Base-by-base conservation (phyloP, 2,329 filamentous ascomycete genomes). In the Sclerotinia nivalis region DNA sequence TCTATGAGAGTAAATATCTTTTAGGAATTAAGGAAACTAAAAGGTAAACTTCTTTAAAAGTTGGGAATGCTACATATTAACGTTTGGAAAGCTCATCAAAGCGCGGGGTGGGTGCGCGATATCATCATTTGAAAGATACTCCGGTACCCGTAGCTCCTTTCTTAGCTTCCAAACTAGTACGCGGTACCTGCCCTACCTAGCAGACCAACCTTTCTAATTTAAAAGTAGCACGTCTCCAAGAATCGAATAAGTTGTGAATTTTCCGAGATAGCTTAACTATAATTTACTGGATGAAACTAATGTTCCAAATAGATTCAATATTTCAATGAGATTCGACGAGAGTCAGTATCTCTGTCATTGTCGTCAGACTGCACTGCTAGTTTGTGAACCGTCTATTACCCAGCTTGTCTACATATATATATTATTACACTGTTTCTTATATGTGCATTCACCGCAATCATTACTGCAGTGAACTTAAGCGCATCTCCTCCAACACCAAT, bases 401-500 rank as follows among this genome's bases (percentile, higher is more conserved):
- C 37, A 45, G 20, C 50, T 15, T 55, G 9, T 55, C n/a, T 56
- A 66, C 34, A 45, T 40, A 54, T 64, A 70, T 43, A 70, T 52
- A 25, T 7, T 65, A 28, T 28, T 50, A 60, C 45, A 25, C 13
- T 65, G 34, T 65, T 25, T 40, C n/a, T 52, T 25, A 4, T 47
- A 5, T 65, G 18, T 65, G 31, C 22, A 65, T 45, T 43, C 31
- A 22, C 10, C 34, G 45, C n/a, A 45, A 28, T n/a, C 20, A 62
- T 69, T 69, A 76, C 62, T 74, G 74, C 40, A 73, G 22, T 49
- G 70, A 67, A 20, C 66, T 68, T 22, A 68, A 45, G 25, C 81
- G 81, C 86, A 90, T 91, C 69, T 87, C 83, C 77, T 96, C 91
- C 64, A 85, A 78, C 43, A 97, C 89, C 28, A 93, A 75, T 82